Evolutionary conservation across 208 protist species (phyloP).

Genomic region (Polymyxa betae): DNA sequence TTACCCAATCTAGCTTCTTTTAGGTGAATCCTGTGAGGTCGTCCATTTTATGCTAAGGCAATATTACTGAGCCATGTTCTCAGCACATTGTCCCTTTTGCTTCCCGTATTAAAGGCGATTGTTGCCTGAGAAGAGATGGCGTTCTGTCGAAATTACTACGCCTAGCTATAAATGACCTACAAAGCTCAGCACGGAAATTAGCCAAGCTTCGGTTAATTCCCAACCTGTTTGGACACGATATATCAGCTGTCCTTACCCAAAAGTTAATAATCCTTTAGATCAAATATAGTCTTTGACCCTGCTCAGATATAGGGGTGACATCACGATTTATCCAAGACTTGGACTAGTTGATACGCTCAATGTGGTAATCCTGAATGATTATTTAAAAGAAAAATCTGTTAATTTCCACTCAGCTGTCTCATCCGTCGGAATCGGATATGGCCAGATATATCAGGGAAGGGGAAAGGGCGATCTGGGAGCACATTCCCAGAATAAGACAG

Average conservation of each 20-base stretch:
- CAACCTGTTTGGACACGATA: background rate
- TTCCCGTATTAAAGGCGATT: background rate
- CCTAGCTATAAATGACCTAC: background rate
- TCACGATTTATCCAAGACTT: background rate
- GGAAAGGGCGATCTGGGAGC: background rate
- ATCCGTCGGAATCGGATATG: conserved; percentile 30
- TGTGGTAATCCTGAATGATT: background rate
- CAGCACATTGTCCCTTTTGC: background rate
- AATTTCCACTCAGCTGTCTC: background rate
- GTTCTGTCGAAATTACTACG: background rate
- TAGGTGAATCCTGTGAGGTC: background rate
- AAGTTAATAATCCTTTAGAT: background rate
- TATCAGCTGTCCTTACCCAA: background rate
- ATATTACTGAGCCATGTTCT: too few relatives aligned
- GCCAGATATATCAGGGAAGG: conserved; percentile 25
- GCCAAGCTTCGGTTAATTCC: conserved; percentile 9
- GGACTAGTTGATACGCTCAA: background rate
- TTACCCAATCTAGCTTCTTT: background rate
- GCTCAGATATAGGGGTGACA: background rate
- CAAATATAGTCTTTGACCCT: background rate
- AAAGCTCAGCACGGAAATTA: background rate
- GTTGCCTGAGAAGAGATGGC: background rate
- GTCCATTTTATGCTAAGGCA: too few relatives aligned
- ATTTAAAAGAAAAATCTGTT: too few relatives aligned
- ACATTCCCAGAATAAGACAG: conserved; percentile 9